A percentile compares a stretch with the other conserved stretches of the same genome.
phyloP scores from a whole-genome alignment of 129 eudicot species.

The Artemisia annua region DNA sequence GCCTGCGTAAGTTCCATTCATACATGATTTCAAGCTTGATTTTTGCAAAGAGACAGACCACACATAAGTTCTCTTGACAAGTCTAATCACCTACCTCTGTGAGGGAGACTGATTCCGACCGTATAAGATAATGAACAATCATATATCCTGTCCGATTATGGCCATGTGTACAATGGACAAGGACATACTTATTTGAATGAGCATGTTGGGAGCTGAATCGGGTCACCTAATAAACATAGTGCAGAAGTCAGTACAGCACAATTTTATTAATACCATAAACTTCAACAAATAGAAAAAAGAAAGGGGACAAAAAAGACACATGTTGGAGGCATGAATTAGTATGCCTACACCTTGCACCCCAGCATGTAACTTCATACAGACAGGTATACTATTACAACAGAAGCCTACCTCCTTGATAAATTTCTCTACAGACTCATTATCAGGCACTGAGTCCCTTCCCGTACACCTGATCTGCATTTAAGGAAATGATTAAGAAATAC shows the following conservation, averaged over 20 bases:
- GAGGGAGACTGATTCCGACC: conserved; percentile 46
- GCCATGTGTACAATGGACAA: conserved; percentile 75
- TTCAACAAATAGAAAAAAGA: not conserved
- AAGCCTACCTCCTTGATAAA: conserved; percentile 53
- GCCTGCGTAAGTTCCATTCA: conserved; percentile 44
- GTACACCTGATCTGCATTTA: conserved; percentile 57
- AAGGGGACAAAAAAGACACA: not conserved
- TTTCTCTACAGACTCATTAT: conserved; percentile 54
- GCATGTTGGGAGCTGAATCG: conserved; percentile 41
- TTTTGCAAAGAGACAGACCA: conserved; percentile 4
- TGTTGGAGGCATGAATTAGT: not conserved
- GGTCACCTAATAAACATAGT: conserved; percentile 43
- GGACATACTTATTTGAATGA: conserved; percentile 41
- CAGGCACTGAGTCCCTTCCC: conserved; percentile 69
- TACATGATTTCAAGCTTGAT: conserved; percentile 12
- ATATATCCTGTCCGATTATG: conserved; percentile 75
- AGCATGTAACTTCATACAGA: conserved; percentile 11
- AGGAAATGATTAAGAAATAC: not conserved
- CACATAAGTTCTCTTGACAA: not conserved
- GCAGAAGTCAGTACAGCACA: conserved; percentile 16
- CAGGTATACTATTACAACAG: not conserved
- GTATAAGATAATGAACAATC: conserved; percentile 60
- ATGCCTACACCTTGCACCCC: conserved; percentile 15
- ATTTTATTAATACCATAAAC: conserved; percentile 7
- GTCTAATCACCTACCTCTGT: conserved; percentile 48